Evolutionary conservation across 2,329 filamentous ascomycete species (phyloP).

Genomic region (Falciphora oryzae): DNA sequence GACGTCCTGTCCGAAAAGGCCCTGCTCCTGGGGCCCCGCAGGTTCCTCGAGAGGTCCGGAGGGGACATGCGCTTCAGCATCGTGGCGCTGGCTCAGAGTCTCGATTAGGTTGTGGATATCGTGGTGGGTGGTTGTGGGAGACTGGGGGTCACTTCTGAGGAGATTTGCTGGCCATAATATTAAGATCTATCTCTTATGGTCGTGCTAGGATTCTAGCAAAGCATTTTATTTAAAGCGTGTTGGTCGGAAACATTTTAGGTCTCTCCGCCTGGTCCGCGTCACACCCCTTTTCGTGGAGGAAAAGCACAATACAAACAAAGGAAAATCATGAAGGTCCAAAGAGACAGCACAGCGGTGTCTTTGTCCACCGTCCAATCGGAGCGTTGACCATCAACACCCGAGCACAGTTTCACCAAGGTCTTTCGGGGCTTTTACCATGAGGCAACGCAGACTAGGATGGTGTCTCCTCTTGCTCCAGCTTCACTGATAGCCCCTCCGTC

Average conservation of each 20-base stretch:
- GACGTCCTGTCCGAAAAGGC: conserved; percentile 73
- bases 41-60: conserved; percentile 47
- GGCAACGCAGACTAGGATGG: too few species aligned
- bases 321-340: background rate
- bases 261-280: background rate
- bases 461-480: background rate
- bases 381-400: background rate
- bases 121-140: background rate
- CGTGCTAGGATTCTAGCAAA: background rate
- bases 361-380: too few species aligned
- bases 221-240: background rate
- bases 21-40: conserved; percentile 59
- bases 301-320: background rate
- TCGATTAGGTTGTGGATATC: conserved; percentile 33
- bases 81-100: conserved; percentile 46
- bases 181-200: background rate
- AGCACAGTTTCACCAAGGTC: background rate
- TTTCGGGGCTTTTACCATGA: background rate
- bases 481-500: too few species aligned
- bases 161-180: background rate
- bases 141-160: background rate
- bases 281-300: background rate
- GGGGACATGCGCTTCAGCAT: conserved; percentile 54
- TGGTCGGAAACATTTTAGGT: background rate
- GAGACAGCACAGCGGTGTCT: background rate